Evolutionary conservation across 176 grass and related monocot genomes (phyloP).

Genomic region (Saccharum spontaneum): DNA sequence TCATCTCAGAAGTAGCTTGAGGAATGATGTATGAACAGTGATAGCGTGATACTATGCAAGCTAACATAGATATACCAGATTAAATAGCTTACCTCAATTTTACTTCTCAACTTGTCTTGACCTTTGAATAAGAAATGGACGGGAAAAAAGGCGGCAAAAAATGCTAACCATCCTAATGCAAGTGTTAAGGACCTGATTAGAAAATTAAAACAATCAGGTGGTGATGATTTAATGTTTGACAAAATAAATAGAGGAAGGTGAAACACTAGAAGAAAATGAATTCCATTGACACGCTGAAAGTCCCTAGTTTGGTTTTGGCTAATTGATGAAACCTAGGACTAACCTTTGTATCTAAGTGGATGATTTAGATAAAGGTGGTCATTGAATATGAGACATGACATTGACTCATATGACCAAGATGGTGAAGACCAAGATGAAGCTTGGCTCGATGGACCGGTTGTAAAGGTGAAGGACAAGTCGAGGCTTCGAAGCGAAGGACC

Average conservation of each 20-base stretch:
- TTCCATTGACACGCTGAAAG: too few relatives aligned
- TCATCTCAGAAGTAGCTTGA: not conserved
- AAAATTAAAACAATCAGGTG: conserved; percentile 46
- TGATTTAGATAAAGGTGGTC: too few relatives aligned
- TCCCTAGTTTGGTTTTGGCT: too few relatives aligned
- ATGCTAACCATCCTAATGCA: conserved; percentile 73
- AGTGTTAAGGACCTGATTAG: conserved; percentile 65
- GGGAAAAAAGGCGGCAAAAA: conserved; percentile 85
- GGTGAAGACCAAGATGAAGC: too few relatives aligned
- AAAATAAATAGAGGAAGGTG: not conserved
- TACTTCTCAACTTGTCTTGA: conserved; percentile 62
- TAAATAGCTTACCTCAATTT: conserved; percentile 76
- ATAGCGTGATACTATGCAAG: not conserved
- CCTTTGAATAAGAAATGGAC: conserved; percentile 90
- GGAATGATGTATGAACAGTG: not conserved
- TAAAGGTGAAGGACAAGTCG: too few relatives aligned
- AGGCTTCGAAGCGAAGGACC: too few relatives aligned
- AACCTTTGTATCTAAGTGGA: too few relatives aligned
- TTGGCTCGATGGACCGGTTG: too few relatives aligned
- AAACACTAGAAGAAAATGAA: not conserved
- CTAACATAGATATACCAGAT: not conserved
- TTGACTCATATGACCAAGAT: too few relatives aligned
- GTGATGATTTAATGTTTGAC: not conserved
- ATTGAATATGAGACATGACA: too few relatives aligned
- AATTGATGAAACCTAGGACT: too few relatives aligned